A percentile compares a stretch with the other conserved stretches of the same genome.
These are phyloP conservation scores for Trichoderma orchidacearum DNA, from an alignment of 495 filamentous ascomycete species.

Conservation along the genomic window DNA sequence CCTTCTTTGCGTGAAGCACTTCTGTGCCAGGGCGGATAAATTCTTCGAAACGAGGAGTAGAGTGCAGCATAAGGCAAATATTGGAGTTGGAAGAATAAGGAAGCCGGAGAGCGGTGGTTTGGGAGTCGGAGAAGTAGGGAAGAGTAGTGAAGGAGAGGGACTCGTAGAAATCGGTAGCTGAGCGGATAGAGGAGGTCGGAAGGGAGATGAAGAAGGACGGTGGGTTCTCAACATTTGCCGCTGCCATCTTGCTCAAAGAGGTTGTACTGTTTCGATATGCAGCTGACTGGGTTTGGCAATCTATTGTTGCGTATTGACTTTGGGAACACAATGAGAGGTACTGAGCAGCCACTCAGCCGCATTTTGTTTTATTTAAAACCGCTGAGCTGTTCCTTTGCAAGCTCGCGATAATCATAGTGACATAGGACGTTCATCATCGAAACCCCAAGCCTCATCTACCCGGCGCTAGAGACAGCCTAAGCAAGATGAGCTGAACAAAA, in stretches of 20 bases:
- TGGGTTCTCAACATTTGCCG: neutral
- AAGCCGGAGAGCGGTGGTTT: conserved; percentile 6
- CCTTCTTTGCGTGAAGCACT: conserved; percentile 5
- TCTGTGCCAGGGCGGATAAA: conserved; percentile 8
- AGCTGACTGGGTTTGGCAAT: neutral
- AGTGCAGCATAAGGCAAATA: conserved; percentile 10
- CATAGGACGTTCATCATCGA: neutral
- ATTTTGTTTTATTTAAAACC: no score
- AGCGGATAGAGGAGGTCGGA: conserved; percentile 4
- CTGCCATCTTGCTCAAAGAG: neutral
- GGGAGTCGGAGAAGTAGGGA: conserved; percentile 5
- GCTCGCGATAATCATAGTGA: neutral
- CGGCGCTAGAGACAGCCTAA: neutral
- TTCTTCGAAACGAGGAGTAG: conserved; percentile 5
- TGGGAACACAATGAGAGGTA: no score
- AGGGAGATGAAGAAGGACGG: conserved; percentile 11
- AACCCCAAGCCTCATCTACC: neutral
- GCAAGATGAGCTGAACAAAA: neutral
- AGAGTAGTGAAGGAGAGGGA: conserved; percentile 8
- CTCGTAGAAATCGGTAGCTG: conserved; percentile 6
- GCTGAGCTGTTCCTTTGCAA: neutral
- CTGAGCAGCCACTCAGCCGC: no score
- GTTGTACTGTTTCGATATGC: neutral
- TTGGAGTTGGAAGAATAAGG: conserved; percentile 5
- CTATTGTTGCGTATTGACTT: no score